These are phyloP conservation scores for Podaxis mareebaensis DNA, from an alignment of 768 basidiomycete genomes.

Conservation along the genomic window DNA sequence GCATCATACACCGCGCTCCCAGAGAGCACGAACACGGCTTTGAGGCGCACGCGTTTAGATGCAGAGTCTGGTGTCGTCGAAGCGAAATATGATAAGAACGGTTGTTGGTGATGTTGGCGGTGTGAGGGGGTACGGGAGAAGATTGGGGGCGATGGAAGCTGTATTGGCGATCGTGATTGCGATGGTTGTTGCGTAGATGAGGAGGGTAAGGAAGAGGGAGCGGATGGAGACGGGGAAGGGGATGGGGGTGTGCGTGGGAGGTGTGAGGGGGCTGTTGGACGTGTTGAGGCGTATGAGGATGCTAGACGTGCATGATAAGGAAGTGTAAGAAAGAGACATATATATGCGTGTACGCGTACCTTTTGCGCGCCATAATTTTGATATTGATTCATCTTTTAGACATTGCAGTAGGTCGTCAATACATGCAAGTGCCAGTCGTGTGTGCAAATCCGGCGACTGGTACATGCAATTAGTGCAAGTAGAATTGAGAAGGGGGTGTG, in stretches of 20 bases:
- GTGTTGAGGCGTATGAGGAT: slow-evolving; percentile 51
- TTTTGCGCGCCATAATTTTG: slow-evolving; percentile 74
- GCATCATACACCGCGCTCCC: slow-evolving; percentile 72
- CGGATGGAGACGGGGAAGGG: background rate
- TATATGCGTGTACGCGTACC: slow-evolving; percentile 33
- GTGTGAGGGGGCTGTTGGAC: slow-evolving; percentile 11
- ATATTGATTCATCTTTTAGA: slow-evolving; percentile 52
- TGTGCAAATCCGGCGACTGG: slow-evolving; percentile 66
- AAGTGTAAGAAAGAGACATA: slow-evolving; percentile 5
- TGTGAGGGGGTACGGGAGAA: background rate
- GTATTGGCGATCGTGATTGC: slow-evolving; percentile 51
- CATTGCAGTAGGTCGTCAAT: slow-evolving; percentile 54
- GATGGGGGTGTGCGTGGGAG: slow-evolving; percentile 1
- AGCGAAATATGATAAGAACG: slow-evolving; percentile 75
- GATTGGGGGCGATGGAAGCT: background rate
- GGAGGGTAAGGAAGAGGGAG: background rate
- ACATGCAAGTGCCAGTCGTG: slow-evolving; percentile 58
- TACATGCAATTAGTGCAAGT: slow-evolving; percentile 1
- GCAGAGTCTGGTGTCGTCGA: slow-evolving; percentile 82
- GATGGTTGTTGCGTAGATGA: slow-evolving; percentile 20
- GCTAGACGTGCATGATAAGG: slow-evolving; percentile 30
- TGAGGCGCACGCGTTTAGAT: slow-evolving; percentile 72
- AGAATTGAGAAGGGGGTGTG: background rate
- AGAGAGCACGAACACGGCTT: slow-evolving; percentile 77
- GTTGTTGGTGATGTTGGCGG: slow-evolving; percentile 26